Base-by-base conservation (phyloP, 352 stramenopile species). In the Peronospora destructor region DNA sequence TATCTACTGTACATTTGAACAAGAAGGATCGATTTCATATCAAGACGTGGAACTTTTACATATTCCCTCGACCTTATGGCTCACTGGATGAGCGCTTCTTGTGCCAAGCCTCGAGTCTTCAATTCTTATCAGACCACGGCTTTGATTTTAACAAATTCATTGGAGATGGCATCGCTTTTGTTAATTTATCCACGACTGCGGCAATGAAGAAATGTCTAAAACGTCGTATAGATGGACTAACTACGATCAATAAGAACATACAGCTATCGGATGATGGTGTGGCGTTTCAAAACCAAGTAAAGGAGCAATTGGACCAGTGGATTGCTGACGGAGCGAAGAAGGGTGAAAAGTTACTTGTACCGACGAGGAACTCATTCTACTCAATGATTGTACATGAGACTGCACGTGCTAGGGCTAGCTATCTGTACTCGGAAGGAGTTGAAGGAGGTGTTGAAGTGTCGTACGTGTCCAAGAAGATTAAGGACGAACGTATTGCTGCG, bases 131-230 rank as follows among this genome's bases (percentile, higher is more conserved):
- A n/a, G 75, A 87, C 33, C 74, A 88, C 39, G 76, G 76, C 47
- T 93, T 93, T 51, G 82, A 93, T 49, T 93, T 93, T 36, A 91
- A 90, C 66, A 88, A 87, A 57, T 87, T 85, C 47, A 89, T 93
- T 53, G 59, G 56, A 14, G 75, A 93, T n/a, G 82, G 82, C 46
- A 88, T 93, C 50, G 66, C 75, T 21, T 91, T 88, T 49, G 56
- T 89, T 21, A 83, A 82, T 36, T 50, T 85, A 12, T 45, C 61
- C 29, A 76, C 76, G 48, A 78, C 71, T n/a, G 37, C 65, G 2
- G 26, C 12, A 10, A 73, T 87, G 49, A 66, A 75, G 49, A 77
- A 84, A 41, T 64, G 56, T 1, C 56, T 86, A 19, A 56, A 89
- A 38, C 66, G 66, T 34, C 68, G 67, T 4, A 78, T 89, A 35